Percentiles rank a stretch among this genome's conserved stretches.
phyloP scores from a whole-genome alignment of 116 monocot genomes.

The Phalaenopsis hybrid region DNA sequence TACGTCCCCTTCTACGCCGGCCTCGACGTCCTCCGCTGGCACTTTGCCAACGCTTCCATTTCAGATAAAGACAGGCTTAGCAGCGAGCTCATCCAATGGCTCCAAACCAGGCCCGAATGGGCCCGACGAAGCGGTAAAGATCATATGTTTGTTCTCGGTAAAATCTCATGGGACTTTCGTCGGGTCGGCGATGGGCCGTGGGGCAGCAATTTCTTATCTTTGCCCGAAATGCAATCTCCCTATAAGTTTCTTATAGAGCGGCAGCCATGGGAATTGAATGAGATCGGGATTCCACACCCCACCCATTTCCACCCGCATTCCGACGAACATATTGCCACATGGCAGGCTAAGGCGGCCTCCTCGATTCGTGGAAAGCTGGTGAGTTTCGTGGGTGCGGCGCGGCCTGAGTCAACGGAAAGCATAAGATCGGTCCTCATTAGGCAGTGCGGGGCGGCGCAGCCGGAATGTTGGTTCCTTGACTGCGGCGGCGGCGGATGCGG shows the following conservation, averaged over 20 bases:
- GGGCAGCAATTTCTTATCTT: constrained; percentile 42
- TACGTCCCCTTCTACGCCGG: constrained; percentile 61
- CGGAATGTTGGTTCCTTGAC: constrained; percentile 12
- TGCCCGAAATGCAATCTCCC: constrained; percentile 20
- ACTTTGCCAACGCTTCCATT: constrained; percentile 39
- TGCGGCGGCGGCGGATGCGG: constrained; percentile 23
- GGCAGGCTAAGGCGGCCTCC: constrained; percentile 18
- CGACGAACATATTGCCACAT: constrained; percentile 25
- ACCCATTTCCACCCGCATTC: constrained; percentile 47
- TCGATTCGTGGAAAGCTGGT: constrained; percentile 20
- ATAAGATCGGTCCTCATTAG: constrained; percentile 29
- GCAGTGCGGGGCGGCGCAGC: neutral
- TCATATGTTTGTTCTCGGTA: constrained; percentile 53
- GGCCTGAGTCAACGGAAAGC: constrained; percentile 16
- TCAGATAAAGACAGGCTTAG: constrained; percentile 33
- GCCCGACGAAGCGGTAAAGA: constrained; percentile 20
- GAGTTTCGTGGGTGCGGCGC: constrained; percentile 37
- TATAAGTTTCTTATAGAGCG: constrained; percentile 46
- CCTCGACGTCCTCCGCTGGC: constrained; percentile 38
- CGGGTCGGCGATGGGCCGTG: constrained; percentile 14
- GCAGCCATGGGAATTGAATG: constrained; percentile 39
- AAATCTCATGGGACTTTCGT: constrained; percentile 56
- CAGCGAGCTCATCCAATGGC: constrained; percentile 32
- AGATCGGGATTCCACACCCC: constrained; percentile 51
- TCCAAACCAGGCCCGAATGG: constrained; percentile 22